Base-by-base conservation (phyloP, 306 rosid genomes). In the Senna tora region DNA sequence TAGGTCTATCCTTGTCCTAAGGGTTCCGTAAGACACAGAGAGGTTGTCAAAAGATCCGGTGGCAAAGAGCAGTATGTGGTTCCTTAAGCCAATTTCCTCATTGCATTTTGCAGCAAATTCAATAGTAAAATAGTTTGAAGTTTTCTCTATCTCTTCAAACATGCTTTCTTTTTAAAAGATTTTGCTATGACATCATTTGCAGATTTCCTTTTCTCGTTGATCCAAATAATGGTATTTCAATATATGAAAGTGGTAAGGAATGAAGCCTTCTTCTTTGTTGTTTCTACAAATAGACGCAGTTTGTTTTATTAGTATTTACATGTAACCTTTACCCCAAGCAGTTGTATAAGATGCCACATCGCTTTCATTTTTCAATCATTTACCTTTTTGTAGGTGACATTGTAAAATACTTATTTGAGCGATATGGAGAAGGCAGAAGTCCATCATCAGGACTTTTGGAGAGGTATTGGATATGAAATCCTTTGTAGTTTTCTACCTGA, bases 1-100 rank as follows among this genome's bases (percentile, higher is more conserved):
- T 3, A 57, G 98, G 96, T 93, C 69, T 93, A 82, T 83, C 98
- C 98, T 77, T 93, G 98, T 84, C 98, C 98, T 38, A 93, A 90
- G 77, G 98, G 96, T 71, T 93, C 98, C 30, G 50, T 81, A 71
- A 86, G 93, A 75, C 93, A 93, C 72, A 86, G 96, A 78, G 91
- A 93, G 45, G 80, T 85, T 75, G 98, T 93, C 67, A 85, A 84
- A 72, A 78, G 66, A 78, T 69, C 59, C 16, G 96, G 98, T 66
- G 98, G 98, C 79, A 88, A 88, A 81, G 93, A 93, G 82, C 95
- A 77, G 98, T 93, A 88, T 22, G 98, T 70, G 76, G 64, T 73
- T 85, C 79, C 72, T 62, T 79, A 59, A 57, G 34, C 38, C 59
- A 50, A 28, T 17, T 66, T 38, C 58, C 51, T 75, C 64, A n/a